These are phyloP conservation scores for Agrostemma githago DNA, from an alignment of 148 eudicot species.

Conservation along the genomic window DNA sequence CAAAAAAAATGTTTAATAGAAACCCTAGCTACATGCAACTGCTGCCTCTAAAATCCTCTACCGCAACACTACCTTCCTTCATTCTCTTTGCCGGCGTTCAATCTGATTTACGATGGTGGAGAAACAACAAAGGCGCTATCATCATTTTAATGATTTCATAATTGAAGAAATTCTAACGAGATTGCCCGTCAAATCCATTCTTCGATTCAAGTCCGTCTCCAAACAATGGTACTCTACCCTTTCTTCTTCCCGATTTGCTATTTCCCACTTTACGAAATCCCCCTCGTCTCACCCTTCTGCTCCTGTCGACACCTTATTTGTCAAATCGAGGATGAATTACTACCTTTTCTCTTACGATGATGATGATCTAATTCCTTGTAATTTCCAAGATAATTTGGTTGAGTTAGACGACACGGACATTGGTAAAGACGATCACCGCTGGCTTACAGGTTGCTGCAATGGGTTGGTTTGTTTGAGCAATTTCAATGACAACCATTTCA, in stretches of 20 bases:
- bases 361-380: not conserved
- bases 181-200: conserved; percentile 10
- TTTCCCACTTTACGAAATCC: not conserved
- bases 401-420: not conserved
- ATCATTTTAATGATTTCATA: conserved; percentile 8
- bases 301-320: not conserved
- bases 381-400: not conserved
- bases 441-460: not conserved
- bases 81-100: too few species aligned
- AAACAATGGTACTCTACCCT: conserved; percentile 23
- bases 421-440: not conserved
- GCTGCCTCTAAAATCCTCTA: too few species aligned
- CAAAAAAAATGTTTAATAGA: too few species aligned
- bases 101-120: too few species aligned
- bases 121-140: too few species aligned
- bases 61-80: too few species aligned
- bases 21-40: too few species aligned
- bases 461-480: conserved; percentile 4
- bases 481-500: not conserved
- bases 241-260: conserved; percentile 11
- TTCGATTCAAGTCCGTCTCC: conserved; percentile 16
- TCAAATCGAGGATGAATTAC: not conserved
- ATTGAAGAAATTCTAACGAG: conserved; percentile 3
- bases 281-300: not conserved
- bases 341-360: conserved; percentile 6